Base-by-base conservation (phyloP, 495 filamentous ascomycete genomes). In the Friedmanniomyces simplex region DNA sequence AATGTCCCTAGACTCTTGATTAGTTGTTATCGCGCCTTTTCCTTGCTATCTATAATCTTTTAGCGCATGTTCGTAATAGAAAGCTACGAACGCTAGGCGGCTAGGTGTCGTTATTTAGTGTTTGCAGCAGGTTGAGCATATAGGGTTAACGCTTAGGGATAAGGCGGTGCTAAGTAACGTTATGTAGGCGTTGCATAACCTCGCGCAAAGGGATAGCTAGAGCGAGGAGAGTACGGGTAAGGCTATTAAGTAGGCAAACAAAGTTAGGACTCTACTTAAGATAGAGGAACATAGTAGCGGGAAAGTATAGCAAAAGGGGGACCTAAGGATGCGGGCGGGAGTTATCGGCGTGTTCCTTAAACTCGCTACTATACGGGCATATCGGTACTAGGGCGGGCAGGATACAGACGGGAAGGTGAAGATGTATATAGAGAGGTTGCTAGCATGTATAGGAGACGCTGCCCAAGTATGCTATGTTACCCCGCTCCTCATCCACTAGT, bases 401-500 rank as follows among this genome's bases (percentile, higher is more conserved):
- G 72, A 75, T 50, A 54, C 25, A 32, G 70, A 71, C 50, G 68
- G 64, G 12, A 71, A 68, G 51, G 72, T 74, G 6, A 54, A 43
- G 37, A 67, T 46, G 32, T 75, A 75, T 55, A 62, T 66, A 13
- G 51, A 61, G 52, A 50, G 69, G 36, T 47, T 74, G 39, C 64
- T 69, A 59, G 52, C 58, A 0, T 52, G 57, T 30, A 56, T 64
- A 1, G 52, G 49, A 2, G 52, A 30, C 10, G 20, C n/a, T 3
- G 47, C 53, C 24, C 58, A 61, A 37, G 59, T 56, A 54, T 36
- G 46, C 28, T n/a, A n/a, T 5, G 1, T 24, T 32, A 42, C 22
- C 2, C n/a, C 14, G n/a, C n/a, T n/a, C n/a, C n/a, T n/a, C n/a
- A n/a, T n/a, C 53, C 16, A 25, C 30, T 22, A 7, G n/a, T n/a